Conservation (phyloP, 768 basidiomycete genomes). For the Trametes gibbosa region DNA sequence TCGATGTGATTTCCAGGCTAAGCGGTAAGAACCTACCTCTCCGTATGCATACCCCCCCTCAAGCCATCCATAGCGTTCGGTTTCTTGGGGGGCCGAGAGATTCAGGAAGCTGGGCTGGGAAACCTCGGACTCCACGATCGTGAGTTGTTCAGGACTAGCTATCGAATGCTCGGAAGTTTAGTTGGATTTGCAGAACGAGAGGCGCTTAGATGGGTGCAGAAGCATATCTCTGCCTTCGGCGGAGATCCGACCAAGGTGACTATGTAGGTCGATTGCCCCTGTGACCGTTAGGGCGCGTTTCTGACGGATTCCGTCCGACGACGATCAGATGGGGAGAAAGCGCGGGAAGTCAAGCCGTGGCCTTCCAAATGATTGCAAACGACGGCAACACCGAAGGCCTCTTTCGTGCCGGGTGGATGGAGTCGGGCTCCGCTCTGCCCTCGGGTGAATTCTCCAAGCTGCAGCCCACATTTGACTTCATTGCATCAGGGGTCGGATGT, state of each 20-base stretch:
- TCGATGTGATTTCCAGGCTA: conserved; percentile 30
- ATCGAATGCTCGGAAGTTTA: not conserved
- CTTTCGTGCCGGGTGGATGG: conserved; percentile 23
- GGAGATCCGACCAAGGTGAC: conserved; percentile 46
- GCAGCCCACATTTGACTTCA: conserved; percentile 33
- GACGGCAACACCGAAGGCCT: conserved; percentile 20
- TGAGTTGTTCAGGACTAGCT: not conserved
- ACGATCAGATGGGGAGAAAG: conserved; percentile 23
- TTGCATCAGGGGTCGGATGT: conserved; percentile 40
- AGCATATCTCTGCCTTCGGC: conserved; percentile 16
- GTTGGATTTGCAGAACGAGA: conserved; percentile 33
- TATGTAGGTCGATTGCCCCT: not conserved
- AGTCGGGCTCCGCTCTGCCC: conserved; percentile 11
- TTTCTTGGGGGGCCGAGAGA: conserved; percentile 23
- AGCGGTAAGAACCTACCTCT: not conserved
- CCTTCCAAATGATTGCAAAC: conserved; percentile 22
- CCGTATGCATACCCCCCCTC: not conserved
- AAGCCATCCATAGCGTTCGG: conserved; percentile 17
- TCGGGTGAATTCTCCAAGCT: conserved; percentile 1
- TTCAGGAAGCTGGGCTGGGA: conserved; percentile 19
- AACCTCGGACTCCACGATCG: conserved; percentile 40
- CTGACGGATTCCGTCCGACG: too few relatives aligned
- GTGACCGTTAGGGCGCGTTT: too few relatives aligned
- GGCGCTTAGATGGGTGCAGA: conserved; percentile 37
- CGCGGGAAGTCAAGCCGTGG: conserved; percentile 22